Evolutionary conservation across 495 filamentous ascomycete species (phyloP).

Genomic region (Podospora comata): DNA sequence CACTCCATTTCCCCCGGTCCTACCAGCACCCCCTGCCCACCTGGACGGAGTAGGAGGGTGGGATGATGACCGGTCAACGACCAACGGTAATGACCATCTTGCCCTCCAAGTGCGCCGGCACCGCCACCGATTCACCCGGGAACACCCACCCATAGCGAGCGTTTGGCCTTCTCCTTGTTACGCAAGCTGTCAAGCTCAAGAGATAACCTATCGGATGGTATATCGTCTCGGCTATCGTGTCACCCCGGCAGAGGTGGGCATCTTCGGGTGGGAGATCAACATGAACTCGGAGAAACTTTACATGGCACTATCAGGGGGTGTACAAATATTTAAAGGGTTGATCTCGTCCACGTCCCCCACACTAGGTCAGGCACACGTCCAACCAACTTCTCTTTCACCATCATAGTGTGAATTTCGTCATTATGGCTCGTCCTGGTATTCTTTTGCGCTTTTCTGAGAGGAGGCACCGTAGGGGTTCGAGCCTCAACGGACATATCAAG

Average conservation of each 20-base stretch:
- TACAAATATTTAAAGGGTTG: slow-evolving; percentile 3
- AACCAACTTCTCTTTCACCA: neutral
- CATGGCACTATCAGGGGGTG: neutral
- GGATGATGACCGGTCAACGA: neutral
- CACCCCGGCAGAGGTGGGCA: neutral
- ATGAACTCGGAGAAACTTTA: neutral
- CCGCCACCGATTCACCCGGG: neutral
- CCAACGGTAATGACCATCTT: neutral
- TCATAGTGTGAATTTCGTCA: neutral
- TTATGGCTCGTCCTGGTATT: slow-evolving; percentile 19
- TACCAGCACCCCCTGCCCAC: neutral
- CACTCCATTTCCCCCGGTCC: neutral
- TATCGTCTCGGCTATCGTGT: neutral
- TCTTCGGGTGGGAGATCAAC: neutral
- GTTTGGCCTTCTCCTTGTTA: neutral
- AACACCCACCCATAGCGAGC: neutral
- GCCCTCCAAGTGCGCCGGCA: neutral
- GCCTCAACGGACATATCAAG: neutral
- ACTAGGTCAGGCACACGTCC: neutral
- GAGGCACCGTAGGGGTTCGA: slow-evolving; percentile 1
- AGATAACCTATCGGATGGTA: neutral
- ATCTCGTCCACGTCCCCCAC: neutral
- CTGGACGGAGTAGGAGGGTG: neutral
- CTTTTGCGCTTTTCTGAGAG: slow-evolving; percentile 17
- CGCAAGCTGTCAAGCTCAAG: neutral